Base-by-base conservation (phyloP, 768 basidiomycete species). In the Suillus subalutaceus region DNA sequence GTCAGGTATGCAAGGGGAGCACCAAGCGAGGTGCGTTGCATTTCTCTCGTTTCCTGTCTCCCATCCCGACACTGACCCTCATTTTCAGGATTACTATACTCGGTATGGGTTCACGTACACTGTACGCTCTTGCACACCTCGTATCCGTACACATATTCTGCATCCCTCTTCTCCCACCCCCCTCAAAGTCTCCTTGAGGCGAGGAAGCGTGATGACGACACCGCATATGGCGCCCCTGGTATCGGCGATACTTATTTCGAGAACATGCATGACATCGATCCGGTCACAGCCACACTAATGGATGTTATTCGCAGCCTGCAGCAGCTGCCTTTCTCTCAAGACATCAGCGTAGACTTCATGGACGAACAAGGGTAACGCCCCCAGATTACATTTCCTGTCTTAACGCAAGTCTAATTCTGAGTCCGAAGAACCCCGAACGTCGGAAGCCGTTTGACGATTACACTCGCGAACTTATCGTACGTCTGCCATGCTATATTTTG, bases 31-130 rank as follows among this genome's bases (percentile, higher is more conserved):
- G 84, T 84, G 52, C 32, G 81, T 73, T 41, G 43, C 16, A 18
- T 62, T 26, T 37, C 23, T 41, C 40, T 41, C 37, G n/a, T 63
- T 59, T 35, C 6, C 8, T 48, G 1, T 32, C 23, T 20, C 12
- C n/a, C n/a, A 35, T 4, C 16, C 26, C 61, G 43, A 44, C 44
- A 26, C 35, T 41, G 64, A 20, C 48, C 40, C 53, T 20, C 40
- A 16, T 26, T 52, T 41, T 18, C 38, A 77, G 83, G 78, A 82
- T n/a, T 55, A 78, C 73, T 41, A 69, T 84, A 15, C 69, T 84
- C 35, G 77, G 80, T 63, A 75, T 84, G 67, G 84, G 83, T 18
- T 78, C 83, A 15, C 79, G 79, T 46, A 81, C 83, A 66, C 79
- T 84, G 26, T 71, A 72, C 57, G 68, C 64, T 12, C 76, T 84